Evolutionary conservation across 345 rosid genomes (phyloP).

Genomic region (Murraya paniculata): DNA sequence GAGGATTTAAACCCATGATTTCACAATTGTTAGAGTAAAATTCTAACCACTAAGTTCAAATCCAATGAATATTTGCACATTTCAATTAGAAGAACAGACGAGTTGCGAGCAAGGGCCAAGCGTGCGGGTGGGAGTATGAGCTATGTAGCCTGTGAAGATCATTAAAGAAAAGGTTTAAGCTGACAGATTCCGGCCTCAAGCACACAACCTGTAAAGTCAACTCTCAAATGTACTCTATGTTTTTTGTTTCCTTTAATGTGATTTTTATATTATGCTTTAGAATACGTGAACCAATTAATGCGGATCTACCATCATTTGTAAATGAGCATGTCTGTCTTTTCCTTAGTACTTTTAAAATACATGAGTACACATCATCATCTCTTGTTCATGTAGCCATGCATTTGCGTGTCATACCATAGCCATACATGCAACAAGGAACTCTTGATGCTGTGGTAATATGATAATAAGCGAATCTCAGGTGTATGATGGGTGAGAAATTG

Average conservation of each 20-base stretch:
- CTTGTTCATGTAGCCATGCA: not conserved
- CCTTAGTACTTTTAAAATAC: not conserved
- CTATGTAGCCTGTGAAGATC: not conserved
- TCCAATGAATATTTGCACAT: no score
- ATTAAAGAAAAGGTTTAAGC: constrained; percentile 15
- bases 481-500: no score
- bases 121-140: not conserved
- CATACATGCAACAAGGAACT: not conserved
- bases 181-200: constrained; percentile 27
- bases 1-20: no score
- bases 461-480: no score
- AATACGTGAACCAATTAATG: constrained; percentile 39
- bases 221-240: constrained; percentile 9
- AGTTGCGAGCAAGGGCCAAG: not conserved
- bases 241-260: not conserved
- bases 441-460: no score
- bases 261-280: constrained; percentile 14
- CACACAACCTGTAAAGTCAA: constrained; percentile 44
- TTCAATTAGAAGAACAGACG: not conserved
- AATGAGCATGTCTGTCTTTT: constrained; percentile 43
- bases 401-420: not conserved
- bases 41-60: no score
- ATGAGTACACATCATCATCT: not conserved
- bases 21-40: no score
- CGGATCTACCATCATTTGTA: constrained; percentile 30